phyloP scores from a whole-genome alignment of 371 early-diverging fungal genomes.

The Haplosporangium sp. region DNA sequence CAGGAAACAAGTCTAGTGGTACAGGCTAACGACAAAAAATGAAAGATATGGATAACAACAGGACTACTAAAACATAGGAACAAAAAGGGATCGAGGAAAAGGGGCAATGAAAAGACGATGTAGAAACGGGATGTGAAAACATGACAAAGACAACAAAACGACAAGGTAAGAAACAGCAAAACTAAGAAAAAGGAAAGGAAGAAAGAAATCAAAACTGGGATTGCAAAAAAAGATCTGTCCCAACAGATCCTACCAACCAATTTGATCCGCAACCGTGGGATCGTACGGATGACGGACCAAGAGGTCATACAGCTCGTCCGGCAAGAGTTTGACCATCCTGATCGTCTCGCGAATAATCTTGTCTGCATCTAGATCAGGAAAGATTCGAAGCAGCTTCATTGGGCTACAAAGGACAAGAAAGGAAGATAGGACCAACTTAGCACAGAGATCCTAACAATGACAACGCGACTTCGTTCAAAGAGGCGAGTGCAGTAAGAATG shows the following conservation, averaged over 20 bases:
- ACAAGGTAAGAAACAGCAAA: neutral
- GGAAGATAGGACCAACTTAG: neutral
- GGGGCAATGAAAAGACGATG: neutral
- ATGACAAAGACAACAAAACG: neutral
- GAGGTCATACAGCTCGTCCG: constrained; percentile 78
- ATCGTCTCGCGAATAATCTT: constrained; percentile 73
- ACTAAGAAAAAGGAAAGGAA: neutral
- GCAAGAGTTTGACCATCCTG: constrained; percentile 70
- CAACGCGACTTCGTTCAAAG: too few relatives aligned
- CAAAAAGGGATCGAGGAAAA: neutral
- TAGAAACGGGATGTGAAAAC: neutral
- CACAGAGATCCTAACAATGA: too few relatives aligned
- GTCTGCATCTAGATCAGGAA: constrained; percentile 82
- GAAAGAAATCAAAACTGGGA: neutral
- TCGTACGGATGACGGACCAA: constrained; percentile 85
- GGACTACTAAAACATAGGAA: neutral
- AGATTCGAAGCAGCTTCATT: constrained; percentile 79
- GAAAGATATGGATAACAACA: neutral
- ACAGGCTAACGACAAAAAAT: neutral
- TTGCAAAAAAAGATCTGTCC: neutral
- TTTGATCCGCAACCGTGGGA: constrained; percentile 61
- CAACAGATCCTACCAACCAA: constrained; percentile 15
- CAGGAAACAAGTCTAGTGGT: neutral
- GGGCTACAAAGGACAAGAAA: constrained; percentile 63
- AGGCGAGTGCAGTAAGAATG: too few relatives aligned